Base-by-base conservation (phyloP, 1,284 basidiomycete species). In the Tremellales sp. region DNA sequence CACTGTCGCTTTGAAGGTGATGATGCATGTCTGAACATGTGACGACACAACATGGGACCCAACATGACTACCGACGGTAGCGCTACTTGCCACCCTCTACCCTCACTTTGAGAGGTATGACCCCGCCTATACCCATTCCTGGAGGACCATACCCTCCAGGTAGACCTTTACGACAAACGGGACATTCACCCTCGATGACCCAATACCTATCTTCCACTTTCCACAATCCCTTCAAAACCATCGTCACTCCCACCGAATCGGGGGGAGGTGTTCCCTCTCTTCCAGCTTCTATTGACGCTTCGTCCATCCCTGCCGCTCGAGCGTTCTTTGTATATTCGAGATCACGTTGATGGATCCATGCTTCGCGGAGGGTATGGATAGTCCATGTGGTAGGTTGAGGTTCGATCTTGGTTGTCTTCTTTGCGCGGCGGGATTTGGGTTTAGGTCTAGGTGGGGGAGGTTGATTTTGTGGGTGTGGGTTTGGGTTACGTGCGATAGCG, bases 121-220 rank as follows among this genome's bases (percentile, higher is more conserved):
- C 41, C 6, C 49, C 46, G 17, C 55, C 55, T 22, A 57, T 54
- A 35, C 49, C 49, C 17, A 27, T 53, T 4, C 40, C 42, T 13
- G 43, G 43, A 4, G 55, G 55, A 11, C 55, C 55, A 47, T 49
- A 57, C 11, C 55, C 55, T 17, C 55, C 55, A 36, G 55, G 52
- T 31, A 57, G 24, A 13, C 33, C 19, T 22, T 53, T 57, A 49
- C 55, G 45, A 31, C 55, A 57, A 2, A 72, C 70, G 17, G 70
- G 70, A 61, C 70, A 72, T 44, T 72, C 70, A 2, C 70, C 70
- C 54, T 72, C 70, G n/a, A 70, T 58, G 4, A 70, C 57, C 56
- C 56, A 65, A 2, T 43, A 12, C 5, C 40, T 49, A 3, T 46
- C 53, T 2, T 57, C 56, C 1, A 72, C 33, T 27, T 52, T 58